phyloP scores from a whole-genome alignment of 2,329 filamentous ascomycete species.

The Pseudopyricularia cyperi region DNA sequence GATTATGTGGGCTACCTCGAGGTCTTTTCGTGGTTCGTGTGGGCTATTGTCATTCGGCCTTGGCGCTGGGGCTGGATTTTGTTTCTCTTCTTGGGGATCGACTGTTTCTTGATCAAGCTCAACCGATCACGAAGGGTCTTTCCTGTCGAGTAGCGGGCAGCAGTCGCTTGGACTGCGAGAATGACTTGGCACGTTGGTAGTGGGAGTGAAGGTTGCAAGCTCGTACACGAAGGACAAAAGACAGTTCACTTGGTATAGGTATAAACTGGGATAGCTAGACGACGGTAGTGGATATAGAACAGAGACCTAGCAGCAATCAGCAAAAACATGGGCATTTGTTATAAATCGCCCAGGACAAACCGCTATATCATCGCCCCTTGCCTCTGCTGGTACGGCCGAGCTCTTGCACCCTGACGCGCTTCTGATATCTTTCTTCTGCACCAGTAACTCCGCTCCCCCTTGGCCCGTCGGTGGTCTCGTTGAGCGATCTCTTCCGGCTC shows the following conservation, averaged over 20 bases:
- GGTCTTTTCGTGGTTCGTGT: not conserved
- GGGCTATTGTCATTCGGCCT: not conserved
- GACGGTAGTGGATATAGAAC: no score
- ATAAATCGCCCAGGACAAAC: no score
- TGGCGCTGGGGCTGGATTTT: not conserved
- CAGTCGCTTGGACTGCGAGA: no score
- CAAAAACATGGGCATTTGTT: no score
- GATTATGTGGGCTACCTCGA: not conserved
- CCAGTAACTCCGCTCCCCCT: conserved; percentile 40
- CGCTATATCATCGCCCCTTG: conserved; percentile 20
- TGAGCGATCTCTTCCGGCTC: conserved; percentile 65
- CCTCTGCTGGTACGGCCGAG: conserved; percentile 29
- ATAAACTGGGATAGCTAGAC: no score
- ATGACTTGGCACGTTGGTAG: no score
- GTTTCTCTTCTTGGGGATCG: not conserved
- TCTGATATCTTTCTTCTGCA: conserved; percentile 54
- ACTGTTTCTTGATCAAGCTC: not conserved
- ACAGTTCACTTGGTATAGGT: no score
- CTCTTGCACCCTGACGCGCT: conserved; percentile 47
- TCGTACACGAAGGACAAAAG: no score
- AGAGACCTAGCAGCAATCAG: no score
- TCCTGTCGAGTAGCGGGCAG: not conserved
- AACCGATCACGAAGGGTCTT: not conserved
- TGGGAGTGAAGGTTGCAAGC: no score
- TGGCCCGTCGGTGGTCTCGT: conserved; percentile 53